A percentile compares a stretch with the other conserved stretches of the same genome.
phyloP scores from a whole-genome alignment of 2,329 filamentous ascomycete genomes.

The Colletotrichum simmondsii region DNA sequence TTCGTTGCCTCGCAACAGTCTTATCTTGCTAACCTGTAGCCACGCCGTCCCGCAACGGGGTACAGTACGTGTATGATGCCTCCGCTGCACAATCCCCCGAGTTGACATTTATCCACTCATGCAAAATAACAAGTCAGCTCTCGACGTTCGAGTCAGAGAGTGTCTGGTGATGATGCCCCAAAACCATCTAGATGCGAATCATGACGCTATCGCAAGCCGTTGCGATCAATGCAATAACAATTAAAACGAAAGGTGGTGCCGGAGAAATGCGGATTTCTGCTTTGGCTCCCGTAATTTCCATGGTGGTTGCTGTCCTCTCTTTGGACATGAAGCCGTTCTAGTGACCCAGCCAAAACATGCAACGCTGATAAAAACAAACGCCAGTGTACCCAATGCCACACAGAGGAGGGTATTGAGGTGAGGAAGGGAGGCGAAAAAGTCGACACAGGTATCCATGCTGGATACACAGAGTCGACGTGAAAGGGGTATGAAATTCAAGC shows the following conservation, averaged over 20 bases:
- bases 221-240: slow-evolving; percentile 32
- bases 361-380: slow-evolving; percentile 32
- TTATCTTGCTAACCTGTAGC: slow-evolving; percentile 33
- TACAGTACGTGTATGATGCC: slow-evolving; percentile 24
- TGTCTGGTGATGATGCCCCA: slow-evolving; percentile 21
- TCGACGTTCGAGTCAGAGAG: neutral
- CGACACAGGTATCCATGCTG: neutral
- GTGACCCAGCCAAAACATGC: slow-evolving; percentile 29
- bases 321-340: slow-evolving; percentile 19
- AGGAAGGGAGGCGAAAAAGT: slow-evolving; percentile 14
- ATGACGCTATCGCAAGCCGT: slow-evolving; percentile 26
- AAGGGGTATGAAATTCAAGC: slow-evolving; percentile 34
- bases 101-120: neutral
- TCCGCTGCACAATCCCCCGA: slow-evolving; percentile 28
- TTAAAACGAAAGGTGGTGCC: slow-evolving; percentile 30
- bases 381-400: slow-evolving; percentile 31
- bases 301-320: slow-evolving; percentile 21
- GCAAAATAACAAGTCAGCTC: slow-evolving; percentile 18
- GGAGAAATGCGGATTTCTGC: neutral
- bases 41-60: slow-evolving; percentile 26
- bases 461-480: slow-evolving; percentile 12
- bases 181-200: slow-evolving; percentile 29
- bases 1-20: slow-evolving; percentile 33
- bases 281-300: slow-evolving; percentile 13
- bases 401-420: slow-evolving; percentile 17